These are phyloP conservation scores for Globisporangium cystogenes DNA, from an alignment of 352 stramenopile species.

Conservation along the genomic window DNA sequence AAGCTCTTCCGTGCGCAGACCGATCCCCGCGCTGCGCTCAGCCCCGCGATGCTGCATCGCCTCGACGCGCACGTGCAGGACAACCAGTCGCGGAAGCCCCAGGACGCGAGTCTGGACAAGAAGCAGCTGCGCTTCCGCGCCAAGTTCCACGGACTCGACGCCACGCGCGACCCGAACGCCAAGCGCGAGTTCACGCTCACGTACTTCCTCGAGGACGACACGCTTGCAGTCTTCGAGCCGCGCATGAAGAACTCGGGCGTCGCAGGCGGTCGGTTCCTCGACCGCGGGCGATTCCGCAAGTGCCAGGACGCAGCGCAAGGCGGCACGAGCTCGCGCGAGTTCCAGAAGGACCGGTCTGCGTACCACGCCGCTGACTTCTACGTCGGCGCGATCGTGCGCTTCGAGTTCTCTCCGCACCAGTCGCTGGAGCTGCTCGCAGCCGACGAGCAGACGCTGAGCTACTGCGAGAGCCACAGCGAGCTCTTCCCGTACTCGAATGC, in stretches of 20 bases:
- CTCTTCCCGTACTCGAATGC: slow-evolving; percentile 58
- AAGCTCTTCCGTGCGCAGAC: slow-evolving; percentile 38
- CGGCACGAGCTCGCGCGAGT: slow-evolving; percentile 21
- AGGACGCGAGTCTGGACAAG: slow-evolving; percentile 28
- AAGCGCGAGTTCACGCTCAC: slow-evolving; percentile 72
- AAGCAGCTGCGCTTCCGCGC: slow-evolving; percentile 76
- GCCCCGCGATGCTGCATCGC: slow-evolving; percentile 10
- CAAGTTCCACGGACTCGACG: slow-evolving; percentile 36
- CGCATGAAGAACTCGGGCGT: slow-evolving; percentile 63
- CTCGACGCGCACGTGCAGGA: slow-evolving; percentile 14
- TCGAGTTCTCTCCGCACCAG: slow-evolving; percentile 70
- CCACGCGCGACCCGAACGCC: slow-evolving; percentile 25
- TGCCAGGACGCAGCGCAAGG: slow-evolving; percentile 13
- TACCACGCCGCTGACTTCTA: slow-evolving; percentile 62
- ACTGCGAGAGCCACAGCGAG: slow-evolving; percentile 68
- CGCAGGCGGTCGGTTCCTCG: slow-evolving; percentile 60
- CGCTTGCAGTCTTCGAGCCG: slow-evolving; percentile 71
- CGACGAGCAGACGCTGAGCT: slow-evolving; percentile 69
- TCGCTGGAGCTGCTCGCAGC: slow-evolving; percentile 66
- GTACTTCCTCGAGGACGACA: slow-evolving; percentile 78
- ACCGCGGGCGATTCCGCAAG: slow-evolving; percentile 67
- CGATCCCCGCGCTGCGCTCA: slow-evolving; percentile 3
- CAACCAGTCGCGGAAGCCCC: slow-evolving; percentile 10
- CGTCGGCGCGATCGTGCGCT: slow-evolving; percentile 57
- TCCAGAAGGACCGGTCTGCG: slow-evolving; percentile 24